phyloP scores from a whole-genome alignment of 805 yeast genomes.

The Candida sonorensis region DNA sequence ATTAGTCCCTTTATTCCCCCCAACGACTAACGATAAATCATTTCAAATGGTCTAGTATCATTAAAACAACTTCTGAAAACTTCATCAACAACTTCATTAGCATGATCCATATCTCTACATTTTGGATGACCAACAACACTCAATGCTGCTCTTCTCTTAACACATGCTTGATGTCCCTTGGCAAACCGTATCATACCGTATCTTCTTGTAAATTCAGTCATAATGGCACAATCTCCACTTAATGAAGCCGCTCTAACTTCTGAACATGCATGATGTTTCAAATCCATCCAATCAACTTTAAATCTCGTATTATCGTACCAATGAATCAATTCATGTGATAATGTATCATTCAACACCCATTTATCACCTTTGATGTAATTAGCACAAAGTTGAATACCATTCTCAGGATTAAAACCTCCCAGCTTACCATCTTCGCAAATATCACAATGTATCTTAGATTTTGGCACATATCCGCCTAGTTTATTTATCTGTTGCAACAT shows the following conservation, averaged over 20 bases:
- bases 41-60: slow-evolving; percentile 94
- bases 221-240: slow-evolving; percentile 91
- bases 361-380: slow-evolving; percentile 59
- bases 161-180: slow-evolving; percentile 87
- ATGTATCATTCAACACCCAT: slow-evolving; percentile 82
- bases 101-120: slow-evolving; percentile 67
- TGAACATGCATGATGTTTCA: slow-evolving; percentile 94
- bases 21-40: slow-evolving; percentile 59
- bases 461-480: slow-evolving; percentile 43
- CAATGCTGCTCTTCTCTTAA: slow-evolving; percentile 77
- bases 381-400: slow-evolving; percentile 82
- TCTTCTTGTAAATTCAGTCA: slow-evolving; percentile 61
- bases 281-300: slow-evolving; percentile 75
- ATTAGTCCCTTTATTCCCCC: background rate
- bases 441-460: slow-evolving; percentile 63
- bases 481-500: slow-evolving; percentile 79
- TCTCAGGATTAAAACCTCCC: slow-evolving; percentile 91
- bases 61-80: slow-evolving; percentile 92
- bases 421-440: slow-evolving; percentile 76
- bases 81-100: slow-evolving; percentile 70
- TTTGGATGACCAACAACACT: slow-evolving; percentile 84
- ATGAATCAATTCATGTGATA: slow-evolving; percentile 90
- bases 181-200: slow-evolving; percentile 26
- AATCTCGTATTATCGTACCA: slow-evolving; percentile 88
- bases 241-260: slow-evolving; percentile 90